Evolutionary conservation across 306 rosid genomes (phyloP).

Genomic region (Prunus mira): DNA sequence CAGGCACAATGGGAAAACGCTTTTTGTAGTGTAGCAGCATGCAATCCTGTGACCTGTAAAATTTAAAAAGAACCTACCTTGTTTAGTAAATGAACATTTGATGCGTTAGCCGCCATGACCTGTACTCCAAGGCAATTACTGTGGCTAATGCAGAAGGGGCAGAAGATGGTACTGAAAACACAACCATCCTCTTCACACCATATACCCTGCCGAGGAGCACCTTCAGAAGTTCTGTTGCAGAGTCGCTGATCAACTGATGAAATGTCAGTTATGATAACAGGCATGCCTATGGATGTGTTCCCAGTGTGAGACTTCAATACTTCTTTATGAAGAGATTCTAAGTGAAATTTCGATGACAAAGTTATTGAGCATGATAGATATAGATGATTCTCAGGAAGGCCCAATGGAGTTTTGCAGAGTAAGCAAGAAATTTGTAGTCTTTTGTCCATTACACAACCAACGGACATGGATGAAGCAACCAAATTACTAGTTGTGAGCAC

Average conservation of each 20-base stretch:
- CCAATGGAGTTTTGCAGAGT: conserved; percentile 71
- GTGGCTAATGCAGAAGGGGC: conserved; percentile 67
- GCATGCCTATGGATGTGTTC: conserved; percentile 36
- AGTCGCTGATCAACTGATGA: conserved; percentile 53
- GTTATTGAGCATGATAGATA: conserved; percentile 55
- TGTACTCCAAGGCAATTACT: conserved; percentile 69
- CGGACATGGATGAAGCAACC: conserved; percentile 29
- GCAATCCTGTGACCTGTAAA: neutral
- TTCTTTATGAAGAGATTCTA: conserved; percentile 51
- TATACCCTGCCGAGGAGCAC: conserved; percentile 45
- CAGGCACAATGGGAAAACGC: neutral
- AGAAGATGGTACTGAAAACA: conserved; percentile 61
- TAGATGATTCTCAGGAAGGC: conserved; percentile 63
- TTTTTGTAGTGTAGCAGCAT: neutral
- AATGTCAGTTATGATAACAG: conserved; percentile 55
- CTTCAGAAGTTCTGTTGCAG: conserved; percentile 31
- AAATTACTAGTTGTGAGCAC: conserved; percentile 19
- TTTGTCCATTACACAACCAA: conserved; percentile 42
- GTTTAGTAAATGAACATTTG: conserved; percentile 69
- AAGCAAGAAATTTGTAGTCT: conserved; percentile 59
- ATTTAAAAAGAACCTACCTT: conserved; percentile 40
- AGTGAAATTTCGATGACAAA: conserved; percentile 48
- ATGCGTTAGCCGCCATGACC: conserved; percentile 69
- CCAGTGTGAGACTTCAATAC: conserved; percentile 19
- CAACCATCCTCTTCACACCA: conserved; percentile 92